Percentiles rank a stretch among this genome's conserved stretches.
These are phyloP conservation scores for Tolypocladium nubicola DNA, from an alignment of 2,329 filamentous ascomycete genomes.

Conservation along the genomic window DNA sequence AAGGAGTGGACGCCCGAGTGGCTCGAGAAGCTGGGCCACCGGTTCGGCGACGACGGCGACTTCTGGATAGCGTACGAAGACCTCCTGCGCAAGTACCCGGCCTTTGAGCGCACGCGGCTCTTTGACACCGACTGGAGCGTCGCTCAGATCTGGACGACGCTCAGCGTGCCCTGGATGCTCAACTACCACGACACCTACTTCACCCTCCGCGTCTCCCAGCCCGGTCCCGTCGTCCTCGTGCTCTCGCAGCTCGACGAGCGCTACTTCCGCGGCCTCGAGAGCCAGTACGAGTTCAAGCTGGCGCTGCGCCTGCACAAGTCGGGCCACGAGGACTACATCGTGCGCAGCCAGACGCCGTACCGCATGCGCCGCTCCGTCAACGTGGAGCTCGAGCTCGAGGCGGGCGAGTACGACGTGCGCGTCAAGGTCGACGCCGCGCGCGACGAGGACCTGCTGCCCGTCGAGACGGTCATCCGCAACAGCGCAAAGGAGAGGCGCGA, in stretches of 20 bases:
- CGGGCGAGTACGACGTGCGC: constrained; percentile 65
- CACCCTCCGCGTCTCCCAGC: constrained; percentile 34
- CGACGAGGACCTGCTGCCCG: constrained; percentile 33
- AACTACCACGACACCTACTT: constrained; percentile 45
- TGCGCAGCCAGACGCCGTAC: constrained; percentile 41
- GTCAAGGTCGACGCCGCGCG: constrained; percentile 64
- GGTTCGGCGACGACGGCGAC: constrained; percentile 66
- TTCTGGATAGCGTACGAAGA: constrained; percentile 52
- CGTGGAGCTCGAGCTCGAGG: constrained; percentile 63
- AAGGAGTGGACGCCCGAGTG: constrained; percentile 78
- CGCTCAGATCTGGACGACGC: constrained; percentile 35
- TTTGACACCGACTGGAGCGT: constrained; percentile 45
- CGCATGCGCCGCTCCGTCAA: constrained; percentile 65
- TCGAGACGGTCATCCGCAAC: constrained; percentile 58
- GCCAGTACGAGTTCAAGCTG: constrained; percentile 44
- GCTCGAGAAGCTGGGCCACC: constrained; percentile 61
- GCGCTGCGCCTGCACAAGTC: constrained; percentile 43
- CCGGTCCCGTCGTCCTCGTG: constrained; percentile 42
- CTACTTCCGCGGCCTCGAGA: constrained; percentile 46
- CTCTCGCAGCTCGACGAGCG: constrained; percentile 47
- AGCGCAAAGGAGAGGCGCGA: constrained; percentile 54
- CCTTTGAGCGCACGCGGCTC: constrained; percentile 47
- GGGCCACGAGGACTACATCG: constrained; percentile 40
- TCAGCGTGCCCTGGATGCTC: constrained; percentile 44
- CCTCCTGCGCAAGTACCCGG: constrained; percentile 46